Evolutionary conservation across 2,329 filamentous ascomycete species (phyloP).

Genomic region (Sporothrix humicola): DNA sequence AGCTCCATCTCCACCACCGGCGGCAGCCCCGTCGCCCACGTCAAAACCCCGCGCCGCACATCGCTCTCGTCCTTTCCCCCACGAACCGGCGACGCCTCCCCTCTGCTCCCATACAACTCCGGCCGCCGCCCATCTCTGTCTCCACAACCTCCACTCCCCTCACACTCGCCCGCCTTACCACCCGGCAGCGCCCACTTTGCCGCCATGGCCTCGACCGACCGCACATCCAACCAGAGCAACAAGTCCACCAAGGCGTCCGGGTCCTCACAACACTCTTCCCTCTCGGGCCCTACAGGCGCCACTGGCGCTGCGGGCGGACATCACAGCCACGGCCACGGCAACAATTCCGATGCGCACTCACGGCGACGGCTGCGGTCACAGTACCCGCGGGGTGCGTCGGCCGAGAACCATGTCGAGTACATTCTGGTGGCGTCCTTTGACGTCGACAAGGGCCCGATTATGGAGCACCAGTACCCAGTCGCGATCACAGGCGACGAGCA

Average conservation of each 20-base stretch:
- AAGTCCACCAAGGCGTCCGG: slow-evolving; percentile 64
- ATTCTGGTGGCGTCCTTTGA: slow-evolving; percentile 97
- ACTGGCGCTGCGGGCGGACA: slow-evolving; percentile 40
- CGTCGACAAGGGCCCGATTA: slow-evolving; percentile 92
- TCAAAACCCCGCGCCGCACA: slow-evolving; percentile 54
- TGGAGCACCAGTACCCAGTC: slow-evolving; percentile 97
- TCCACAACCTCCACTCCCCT: slow-evolving; percentile 53
- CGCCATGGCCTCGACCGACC: slow-evolving; percentile 56
- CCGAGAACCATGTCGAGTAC: slow-evolving; percentile 96
- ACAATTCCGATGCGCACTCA: slow-evolving; percentile 58
- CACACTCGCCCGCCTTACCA: not conserved
- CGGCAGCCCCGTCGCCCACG: slow-evolving; percentile 36
- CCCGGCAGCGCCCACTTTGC: slow-evolving; percentile 47
- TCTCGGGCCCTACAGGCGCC: slow-evolving; percentile 51
- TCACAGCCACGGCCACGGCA: slow-evolving; percentile 55
- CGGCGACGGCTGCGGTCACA: slow-evolving; percentile 70
- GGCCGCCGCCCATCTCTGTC: slow-evolving; percentile 57
- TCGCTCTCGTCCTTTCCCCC: slow-evolving; percentile 68
- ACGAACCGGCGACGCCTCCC: slow-evolving; percentile 58
- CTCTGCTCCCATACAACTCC: slow-evolving; percentile 58
- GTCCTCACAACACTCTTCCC: slow-evolving; percentile 64
- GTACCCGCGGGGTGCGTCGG: slow-evolving; percentile 69
- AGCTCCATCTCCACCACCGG: slow-evolving; percentile 41
- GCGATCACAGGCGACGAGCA: slow-evolving; percentile 96
- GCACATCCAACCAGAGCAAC: slow-evolving; percentile 63